phyloP scores from a whole-genome alignment of 345 rosid genomes.

The Noccaea caerulescens region DNA sequence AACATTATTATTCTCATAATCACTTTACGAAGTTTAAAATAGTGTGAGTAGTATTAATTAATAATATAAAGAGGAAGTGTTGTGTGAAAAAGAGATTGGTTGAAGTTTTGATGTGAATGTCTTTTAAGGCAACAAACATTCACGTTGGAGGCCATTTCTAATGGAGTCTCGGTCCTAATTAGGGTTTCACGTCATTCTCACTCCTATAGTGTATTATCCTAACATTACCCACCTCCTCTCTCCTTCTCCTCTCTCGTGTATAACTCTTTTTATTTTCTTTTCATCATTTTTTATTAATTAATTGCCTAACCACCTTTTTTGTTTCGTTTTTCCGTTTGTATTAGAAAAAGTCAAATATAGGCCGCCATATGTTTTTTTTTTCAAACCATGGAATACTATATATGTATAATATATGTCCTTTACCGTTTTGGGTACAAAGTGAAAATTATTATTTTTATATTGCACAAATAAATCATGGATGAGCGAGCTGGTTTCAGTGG shows the following conservation, averaged over 20 bases:
- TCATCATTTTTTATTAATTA: not conserved
- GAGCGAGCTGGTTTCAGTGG: no score
- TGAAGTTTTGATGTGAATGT: conserved; percentile 65
- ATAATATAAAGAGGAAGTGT: conserved; percentile 22
- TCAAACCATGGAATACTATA: conserved; percentile 13
- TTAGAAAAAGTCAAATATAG: conserved; percentile 39
- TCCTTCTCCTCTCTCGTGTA: not conserved
- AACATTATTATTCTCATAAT: conserved; percentile 41
- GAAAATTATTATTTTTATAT: not conserved
- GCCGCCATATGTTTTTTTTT: conserved; percentile 18
- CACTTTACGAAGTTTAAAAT: conserved; percentile 17
- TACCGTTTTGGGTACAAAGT: not conserved
- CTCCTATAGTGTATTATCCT: conserved; percentile 36
- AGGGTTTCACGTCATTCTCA: conserved; percentile 49
- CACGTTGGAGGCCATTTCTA: conserved; percentile 59
- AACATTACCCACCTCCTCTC: conserved; percentile 35
- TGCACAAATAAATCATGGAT: not conserved
- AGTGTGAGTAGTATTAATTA: conserved; percentile 21
- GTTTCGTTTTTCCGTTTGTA: conserved; percentile 17
- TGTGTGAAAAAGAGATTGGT: conserved; percentile 45
- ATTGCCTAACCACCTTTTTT: conserved; percentile 24
- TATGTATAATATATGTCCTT: not conserved
- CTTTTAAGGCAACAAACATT: conserved; percentile 68
- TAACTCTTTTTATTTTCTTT: not conserved
- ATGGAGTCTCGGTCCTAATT: conserved; percentile 50